phyloP scores from a whole-genome alignment of 2,329 filamentous ascomycete genomes.

The Aureobasidium zeae region DNA sequence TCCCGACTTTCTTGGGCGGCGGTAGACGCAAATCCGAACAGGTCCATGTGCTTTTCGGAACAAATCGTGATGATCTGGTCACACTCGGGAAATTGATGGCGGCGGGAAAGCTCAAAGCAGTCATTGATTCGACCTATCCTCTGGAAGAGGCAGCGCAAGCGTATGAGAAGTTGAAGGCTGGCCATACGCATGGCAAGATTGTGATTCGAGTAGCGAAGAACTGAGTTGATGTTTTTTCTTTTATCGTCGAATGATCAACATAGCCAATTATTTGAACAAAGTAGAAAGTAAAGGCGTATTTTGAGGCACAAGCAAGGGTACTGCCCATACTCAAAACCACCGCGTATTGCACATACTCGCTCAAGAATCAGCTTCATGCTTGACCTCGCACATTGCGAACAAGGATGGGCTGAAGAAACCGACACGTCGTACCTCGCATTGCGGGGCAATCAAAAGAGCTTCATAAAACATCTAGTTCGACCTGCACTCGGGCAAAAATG shows the following conservation, averaged over 20 bases:
- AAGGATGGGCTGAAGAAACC: constrained; percentile 12
- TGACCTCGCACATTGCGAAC: constrained; percentile 6
- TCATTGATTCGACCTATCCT: constrained; percentile 47
- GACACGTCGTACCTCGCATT: constrained; percentile 4
- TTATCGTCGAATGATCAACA: neutral
- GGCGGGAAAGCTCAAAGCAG: constrained; percentile 48
- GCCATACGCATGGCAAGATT: constrained; percentile 51
- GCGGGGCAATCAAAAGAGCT: constrained; percentile 5
- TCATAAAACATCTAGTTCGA: neutral
- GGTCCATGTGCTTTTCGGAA: constrained; percentile 29
- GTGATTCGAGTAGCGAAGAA: constrained; percentile 31
- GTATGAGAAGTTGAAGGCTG: constrained; percentile 49
- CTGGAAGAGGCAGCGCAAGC: constrained; percentile 50
- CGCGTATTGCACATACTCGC: constrained; percentile 13
- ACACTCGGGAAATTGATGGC: constrained; percentile 47
- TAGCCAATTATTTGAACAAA: neutral
- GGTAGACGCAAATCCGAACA: constrained; percentile 37
- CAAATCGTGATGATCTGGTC: constrained; percentile 37
- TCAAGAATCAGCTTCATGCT: constrained; percentile 6
- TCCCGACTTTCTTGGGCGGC: constrained; percentile 43
- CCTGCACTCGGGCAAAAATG: neutral
- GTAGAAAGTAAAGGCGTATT: neutral
- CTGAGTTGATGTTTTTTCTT: neutral
- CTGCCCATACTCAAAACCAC: constrained; percentile 13
- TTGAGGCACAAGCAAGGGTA: constrained; percentile 9